Percentiles rank a stretch among this genome's conserved stretches.
These are phyloP conservation scores for Pigoraptor vietnamica DNA, from an alignment of 78 protist genomes.

Conservation along the genomic window DNA sequence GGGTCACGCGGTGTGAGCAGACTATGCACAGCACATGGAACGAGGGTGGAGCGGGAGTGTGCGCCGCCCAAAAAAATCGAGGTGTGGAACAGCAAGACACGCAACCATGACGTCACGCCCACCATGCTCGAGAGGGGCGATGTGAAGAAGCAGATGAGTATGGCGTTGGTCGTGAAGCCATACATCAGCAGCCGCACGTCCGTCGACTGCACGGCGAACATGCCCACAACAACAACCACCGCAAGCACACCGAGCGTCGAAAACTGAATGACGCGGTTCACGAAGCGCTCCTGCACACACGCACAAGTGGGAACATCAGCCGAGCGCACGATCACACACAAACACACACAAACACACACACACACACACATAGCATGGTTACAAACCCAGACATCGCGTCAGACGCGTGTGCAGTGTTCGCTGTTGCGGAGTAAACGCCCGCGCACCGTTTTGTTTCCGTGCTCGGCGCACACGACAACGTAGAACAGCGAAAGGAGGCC, in stretches of 20 bases:
- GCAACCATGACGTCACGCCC: neutral
- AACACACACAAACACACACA: neutral
- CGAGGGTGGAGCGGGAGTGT: too few relatives aligned
- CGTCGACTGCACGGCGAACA: neutral
- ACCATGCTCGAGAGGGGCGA: neutral
- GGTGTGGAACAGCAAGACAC: neutral
- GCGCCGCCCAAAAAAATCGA: neutral
- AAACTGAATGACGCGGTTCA: neutral
- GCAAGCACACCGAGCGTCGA: neutral
- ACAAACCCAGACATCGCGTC: neutral
- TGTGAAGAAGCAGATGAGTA: neutral
- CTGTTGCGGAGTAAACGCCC: neutral
- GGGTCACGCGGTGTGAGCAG: too few relatives aligned
- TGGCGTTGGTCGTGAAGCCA: neutral
- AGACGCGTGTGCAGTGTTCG: neutral
- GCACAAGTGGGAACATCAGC: neutral
- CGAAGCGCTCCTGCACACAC: neutral
- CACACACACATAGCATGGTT: neutral
- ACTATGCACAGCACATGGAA: too few relatives aligned
- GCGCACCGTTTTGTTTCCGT: neutral
- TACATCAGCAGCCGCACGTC: neutral
- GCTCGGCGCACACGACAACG: neutral
- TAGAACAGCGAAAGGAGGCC: neutral
- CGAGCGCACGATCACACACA: neutral
- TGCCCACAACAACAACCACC: neutral